A percentile compares a stretch with the other conserved stretches of the same genome.
Evolutionary conservation across 306 rosid genomes (phyloP).

Genomic region (Dicorynia guianensis): DNA sequence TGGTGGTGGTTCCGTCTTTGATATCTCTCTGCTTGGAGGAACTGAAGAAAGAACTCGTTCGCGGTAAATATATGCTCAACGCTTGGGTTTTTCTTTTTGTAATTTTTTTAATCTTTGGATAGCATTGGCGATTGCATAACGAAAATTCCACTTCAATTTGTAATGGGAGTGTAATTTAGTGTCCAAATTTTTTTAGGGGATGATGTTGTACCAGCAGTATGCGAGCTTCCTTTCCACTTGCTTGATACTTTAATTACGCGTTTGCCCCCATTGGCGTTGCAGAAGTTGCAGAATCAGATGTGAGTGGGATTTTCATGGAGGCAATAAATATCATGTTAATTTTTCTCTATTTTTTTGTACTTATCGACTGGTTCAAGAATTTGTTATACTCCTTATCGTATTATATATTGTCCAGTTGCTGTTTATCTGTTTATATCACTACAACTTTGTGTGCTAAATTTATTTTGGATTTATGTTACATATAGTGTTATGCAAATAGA

Average conservation of each 20-base stretch:
- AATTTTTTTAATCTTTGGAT: neutral
- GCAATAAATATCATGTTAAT: no score
- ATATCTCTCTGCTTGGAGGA: conserved; percentile 59
- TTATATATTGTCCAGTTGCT: neutral
- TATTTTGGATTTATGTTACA: conserved; percentile 15
- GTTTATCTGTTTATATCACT: neutral
- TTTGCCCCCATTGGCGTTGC: conserved; percentile 64
- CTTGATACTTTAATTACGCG: conserved; percentile 52
- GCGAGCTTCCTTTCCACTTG: conserved; percentile 60
- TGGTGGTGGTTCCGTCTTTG: conserved; percentile 66
- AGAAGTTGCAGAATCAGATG: conserved; percentile 56
- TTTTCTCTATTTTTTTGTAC: neutral
- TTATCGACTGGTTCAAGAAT: neutral
- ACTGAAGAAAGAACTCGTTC: conserved; percentile 49
- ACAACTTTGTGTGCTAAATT: neutral
- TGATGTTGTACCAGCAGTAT: conserved; percentile 48
- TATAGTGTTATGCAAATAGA: conserved; percentile 1
- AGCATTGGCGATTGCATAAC: neutral
- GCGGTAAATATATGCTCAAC: conserved; percentile 29
- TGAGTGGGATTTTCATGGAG: conserved; percentile 36
- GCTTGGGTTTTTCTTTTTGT: neutral
- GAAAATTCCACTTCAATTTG: no score
- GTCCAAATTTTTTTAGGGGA: conserved; percentile 50
- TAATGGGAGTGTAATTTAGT: conserved; percentile 11
- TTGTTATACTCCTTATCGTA: neutral